Base-by-base conservation (phyloP, 805 yeast genomes). In the Saccharomyces kudriavzevii region DNA sequence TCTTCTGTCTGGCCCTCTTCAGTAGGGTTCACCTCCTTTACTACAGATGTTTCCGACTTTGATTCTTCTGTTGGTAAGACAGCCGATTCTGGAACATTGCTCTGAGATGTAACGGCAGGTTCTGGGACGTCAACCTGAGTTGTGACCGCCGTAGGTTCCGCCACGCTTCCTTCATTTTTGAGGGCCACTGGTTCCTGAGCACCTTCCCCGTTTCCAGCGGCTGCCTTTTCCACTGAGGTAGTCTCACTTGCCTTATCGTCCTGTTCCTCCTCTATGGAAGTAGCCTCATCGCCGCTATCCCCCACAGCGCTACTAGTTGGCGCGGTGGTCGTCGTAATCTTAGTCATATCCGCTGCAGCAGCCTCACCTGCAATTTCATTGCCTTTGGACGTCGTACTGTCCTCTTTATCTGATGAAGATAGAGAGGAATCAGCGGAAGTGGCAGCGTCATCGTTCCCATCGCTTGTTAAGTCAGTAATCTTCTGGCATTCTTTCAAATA, bases 401-500 rank as follows among this genome's bases (percentile, higher is more conserved):
- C 43, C 43, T 17, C 43, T 3, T 35, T 24, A 17, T 35, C 43
- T 35, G 43, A 35, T 17, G 43, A 35, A 17, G 43, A 35, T 13
- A 24, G 17, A 8, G 43, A 35, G 10, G 43, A 35, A 27, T 8
- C 6, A 6, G 43, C 8, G 13, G 43, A 17, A n/a, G 22, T 35
- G 43, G 43, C 13, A 20, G 22, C 17, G 24, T 35, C 24, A 35
- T 17, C 22, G 4, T 35, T 35, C 17, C 4, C 43, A 35, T 17
- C 43, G 13, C 9, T 20, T 1, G 43, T 35, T n/a, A 35, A 35
- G 11, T 35, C 24, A 17, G 43, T 35, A 5, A 61, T 50, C 30
- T 51, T 52, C 52, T 67, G 70, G 9, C 67, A 65, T 4, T 60
- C 54, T 54, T 59, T 56, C 52, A 62, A 54, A 48, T 60, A 56